Conservation (phyloP, 495 filamentous ascomycete genomes). For the Podospora conica region DNA sequence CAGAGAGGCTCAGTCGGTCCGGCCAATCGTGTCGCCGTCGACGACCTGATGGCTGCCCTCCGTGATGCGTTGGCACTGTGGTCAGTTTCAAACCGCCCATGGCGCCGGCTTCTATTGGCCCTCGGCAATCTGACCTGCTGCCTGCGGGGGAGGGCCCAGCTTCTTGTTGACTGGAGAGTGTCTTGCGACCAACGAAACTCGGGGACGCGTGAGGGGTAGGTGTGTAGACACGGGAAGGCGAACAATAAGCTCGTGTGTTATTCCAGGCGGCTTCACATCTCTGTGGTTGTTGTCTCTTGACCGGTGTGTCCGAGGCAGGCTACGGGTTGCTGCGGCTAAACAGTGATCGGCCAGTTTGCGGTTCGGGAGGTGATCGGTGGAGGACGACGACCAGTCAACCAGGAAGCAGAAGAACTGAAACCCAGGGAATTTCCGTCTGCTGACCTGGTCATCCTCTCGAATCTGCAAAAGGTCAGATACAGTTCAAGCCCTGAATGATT, state of each 20-base stretch:
- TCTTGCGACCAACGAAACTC: background rate
- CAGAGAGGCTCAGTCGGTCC: background rate
- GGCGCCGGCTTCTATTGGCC: conserved; percentile 17
- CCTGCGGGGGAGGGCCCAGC: background rate
- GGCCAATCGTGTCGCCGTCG: conserved; percentile 3
- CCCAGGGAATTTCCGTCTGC: conserved; percentile 2
- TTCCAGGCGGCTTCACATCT: background rate
- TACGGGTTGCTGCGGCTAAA: conserved; percentile 2
- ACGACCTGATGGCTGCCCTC: conserved; percentile 18
- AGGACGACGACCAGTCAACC: background rate
- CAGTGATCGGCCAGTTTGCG: background rate
- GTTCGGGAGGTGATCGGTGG: conserved; percentile 2
- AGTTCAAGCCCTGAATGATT: background rate
- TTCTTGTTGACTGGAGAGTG: conserved; percentile 1
- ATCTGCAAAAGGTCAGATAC: background rate
- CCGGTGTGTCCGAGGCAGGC: background rate
- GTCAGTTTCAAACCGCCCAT: conserved; percentile 19
- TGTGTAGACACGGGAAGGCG: conserved; percentile 13
- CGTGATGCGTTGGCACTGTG: conserved; percentile 28
- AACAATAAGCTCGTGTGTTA: background rate
- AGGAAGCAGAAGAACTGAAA: background rate
- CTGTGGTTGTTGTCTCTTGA: background rate
- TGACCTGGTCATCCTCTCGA: background rate
- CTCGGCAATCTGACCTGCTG: background rate
- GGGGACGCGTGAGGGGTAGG: conserved; percentile 12